Conservation (phyloP, 2,329 filamentous ascomycete genomes). For the Talaromyces sp. region DNA sequence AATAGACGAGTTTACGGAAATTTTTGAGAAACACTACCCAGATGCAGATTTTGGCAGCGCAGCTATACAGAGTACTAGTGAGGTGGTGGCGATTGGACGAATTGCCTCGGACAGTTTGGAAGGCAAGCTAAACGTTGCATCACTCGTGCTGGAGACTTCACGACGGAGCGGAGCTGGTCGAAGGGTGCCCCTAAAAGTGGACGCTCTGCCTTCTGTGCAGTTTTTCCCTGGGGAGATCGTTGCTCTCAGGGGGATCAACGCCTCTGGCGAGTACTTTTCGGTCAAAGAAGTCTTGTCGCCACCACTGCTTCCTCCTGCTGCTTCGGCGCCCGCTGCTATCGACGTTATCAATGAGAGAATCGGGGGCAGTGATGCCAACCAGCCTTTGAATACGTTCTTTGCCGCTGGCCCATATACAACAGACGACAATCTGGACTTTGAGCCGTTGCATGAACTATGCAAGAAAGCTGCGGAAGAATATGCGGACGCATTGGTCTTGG, state of each 20-base stretch:
- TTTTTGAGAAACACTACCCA: slow-evolving; percentile 70
- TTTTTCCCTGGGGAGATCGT: slow-evolving; percentile 96
- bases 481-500: slow-evolving; percentile 72
- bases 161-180: slow-evolving; percentile 75
- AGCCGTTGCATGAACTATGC: slow-evolving; percentile 77
- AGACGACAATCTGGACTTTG: slow-evolving; percentile 86
- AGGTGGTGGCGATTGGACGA: slow-evolving; percentile 83
- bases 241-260: slow-evolving; percentile 78
- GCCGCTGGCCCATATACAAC: slow-evolving; percentile 86
- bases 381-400: slow-evolving; percentile 70
- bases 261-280: slow-evolving; percentile 74
- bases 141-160: slow-evolving; percentile 82
- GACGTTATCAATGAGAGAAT: slow-evolving; percentile 65
- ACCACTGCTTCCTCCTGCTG: slow-evolving; percentile 68
- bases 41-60: slow-evolving; percentile 82
- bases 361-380: slow-evolving; percentile 54
- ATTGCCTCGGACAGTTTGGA: slow-evolving; percentile 83
- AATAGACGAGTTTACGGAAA: slow-evolving; percentile 79
- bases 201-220: slow-evolving; percentile 62
- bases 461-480: slow-evolving; percentile 66
- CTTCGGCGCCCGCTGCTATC: slow-evolving; percentile 60
- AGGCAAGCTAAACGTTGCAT: slow-evolving; percentile 78
- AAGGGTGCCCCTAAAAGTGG: slow-evolving; percentile 72
- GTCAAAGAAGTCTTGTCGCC: slow-evolving; percentile 70
- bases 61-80: slow-evolving; percentile 73